phyloP scores from a whole-genome alignment of 495 filamentous ascomycete genomes.

The Massariosphaeria phaeospora region DNA sequence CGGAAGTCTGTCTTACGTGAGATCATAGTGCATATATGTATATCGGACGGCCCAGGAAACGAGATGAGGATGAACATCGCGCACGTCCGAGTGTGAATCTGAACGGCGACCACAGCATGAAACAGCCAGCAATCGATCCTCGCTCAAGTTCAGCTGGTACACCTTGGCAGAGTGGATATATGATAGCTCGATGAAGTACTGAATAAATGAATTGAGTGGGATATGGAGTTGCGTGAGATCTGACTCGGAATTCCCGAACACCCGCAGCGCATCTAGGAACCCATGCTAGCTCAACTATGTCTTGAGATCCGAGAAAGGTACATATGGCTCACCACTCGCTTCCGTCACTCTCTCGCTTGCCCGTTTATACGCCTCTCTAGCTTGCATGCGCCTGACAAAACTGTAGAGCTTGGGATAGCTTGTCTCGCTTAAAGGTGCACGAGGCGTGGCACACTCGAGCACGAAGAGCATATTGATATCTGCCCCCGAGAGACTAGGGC shows the following conservation, averaged over 20 bases:
- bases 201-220: too few species aligned
- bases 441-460: slow-evolving; percentile 50
- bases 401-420: slow-evolving; percentile 57
- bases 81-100: too few species aligned
- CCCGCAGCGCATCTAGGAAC: too few species aligned
- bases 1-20: background rate
- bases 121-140: background rate
- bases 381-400: slow-evolving; percentile 60
- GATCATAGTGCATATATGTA: too few species aligned
- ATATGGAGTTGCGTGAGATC: too few species aligned
- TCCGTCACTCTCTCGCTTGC: slow-evolving; percentile 42
- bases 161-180: too few species aligned
- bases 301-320: slow-evolving; percentile 15
- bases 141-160: too few species aligned
- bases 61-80: too few species aligned
- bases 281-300: too few species aligned
- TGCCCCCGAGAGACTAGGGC: slow-evolving; percentile 64
- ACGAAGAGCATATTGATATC: slow-evolving; percentile 81
- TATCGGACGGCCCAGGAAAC: too few species aligned
- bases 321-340: slow-evolving; percentile 34
- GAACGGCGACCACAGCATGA: background rate
- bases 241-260: too few species aligned
- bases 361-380: slow-evolving; percentile 57
- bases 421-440: slow-evolving; percentile 46
- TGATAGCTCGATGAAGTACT: too few species aligned